Conservation (phyloP, 768 basidiomycete genomes). For the Tylopilus rubrobrunneus region DNA sequence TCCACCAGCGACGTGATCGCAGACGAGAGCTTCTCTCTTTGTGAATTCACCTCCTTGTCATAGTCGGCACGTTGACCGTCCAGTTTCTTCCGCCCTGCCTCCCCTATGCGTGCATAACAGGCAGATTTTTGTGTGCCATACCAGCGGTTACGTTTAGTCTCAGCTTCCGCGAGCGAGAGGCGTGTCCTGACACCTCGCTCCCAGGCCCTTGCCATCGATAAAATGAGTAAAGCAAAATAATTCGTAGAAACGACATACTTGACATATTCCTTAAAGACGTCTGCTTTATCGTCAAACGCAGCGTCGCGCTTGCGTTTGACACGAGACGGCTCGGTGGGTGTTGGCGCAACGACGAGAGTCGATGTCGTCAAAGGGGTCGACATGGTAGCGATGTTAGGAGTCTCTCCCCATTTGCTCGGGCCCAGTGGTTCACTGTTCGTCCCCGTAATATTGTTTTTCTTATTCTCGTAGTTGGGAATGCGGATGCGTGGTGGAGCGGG, state of each 20-base stretch:
- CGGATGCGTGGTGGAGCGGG: constrained; percentile 25
- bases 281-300: constrained; percentile 19
- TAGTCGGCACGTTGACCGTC: constrained; percentile 26
- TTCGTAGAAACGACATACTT: constrained; percentile 18
- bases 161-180: constrained; percentile 25
- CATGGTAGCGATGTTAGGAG: neutral
- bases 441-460: constrained; percentile 15
- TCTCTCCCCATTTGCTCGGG: constrained; percentile 11
- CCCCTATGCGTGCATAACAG: constrained; percentile 27
- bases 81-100: constrained; percentile 28
- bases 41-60: constrained; percentile 22
- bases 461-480: constrained; percentile 17
- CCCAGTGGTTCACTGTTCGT: constrained; percentile 23
- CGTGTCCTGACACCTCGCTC: constrained; percentile 30
- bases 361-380: constrained; percentile 8
- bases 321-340: constrained; percentile 16
- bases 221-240: neutral
- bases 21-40: constrained; percentile 23
- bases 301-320: constrained; percentile 26
- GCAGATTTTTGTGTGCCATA: constrained; percentile 28
- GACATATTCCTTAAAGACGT: constrained; percentile 28
- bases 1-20: constrained; percentile 23
- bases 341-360: constrained; percentile 11
- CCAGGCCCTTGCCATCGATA: constrained; percentile 18
- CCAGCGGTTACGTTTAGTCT: constrained; percentile 28